phyloP scores from a whole-genome alignment of 768 basidiomycete genomes.

The Boletales sp. region DNA sequence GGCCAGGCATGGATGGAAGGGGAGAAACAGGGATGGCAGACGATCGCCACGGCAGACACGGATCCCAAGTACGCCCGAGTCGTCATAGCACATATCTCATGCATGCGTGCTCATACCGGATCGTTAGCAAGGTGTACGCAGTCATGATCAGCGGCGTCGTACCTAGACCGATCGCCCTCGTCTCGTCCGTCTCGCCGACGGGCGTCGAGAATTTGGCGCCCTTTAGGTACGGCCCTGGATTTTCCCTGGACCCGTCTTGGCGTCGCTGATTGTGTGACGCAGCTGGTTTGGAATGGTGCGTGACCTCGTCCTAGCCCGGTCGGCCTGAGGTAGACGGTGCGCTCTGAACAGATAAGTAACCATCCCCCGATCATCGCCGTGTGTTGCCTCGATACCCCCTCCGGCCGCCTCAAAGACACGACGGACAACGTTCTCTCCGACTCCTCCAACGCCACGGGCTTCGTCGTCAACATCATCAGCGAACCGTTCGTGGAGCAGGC shows the following conservation, averaged over 20 bases:
- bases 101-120: too few species aligned
- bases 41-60: conserved; percentile 28
- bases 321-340: too few species aligned
- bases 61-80: conserved; percentile 21
- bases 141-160: conserved; percentile 37
- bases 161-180: conserved; percentile 46
- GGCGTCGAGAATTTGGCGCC: conserved; percentile 42
- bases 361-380: conserved; percentile 38
- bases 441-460: conserved; percentile 34
- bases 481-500: conserved; percentile 43
- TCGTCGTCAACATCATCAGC: conserved; percentile 56
- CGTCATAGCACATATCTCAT: too few species aligned
- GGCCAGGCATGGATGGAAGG: conserved; percentile 35
- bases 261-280: neutral
- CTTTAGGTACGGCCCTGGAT: conserved; percentile 37
- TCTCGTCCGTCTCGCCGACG: conserved; percentile 34
- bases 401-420: conserved; percentile 38
- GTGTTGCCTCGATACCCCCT: conserved; percentile 13
- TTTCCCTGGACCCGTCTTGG: neutral
- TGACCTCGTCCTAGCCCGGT: neutral
- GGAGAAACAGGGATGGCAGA: conserved; percentile 35
- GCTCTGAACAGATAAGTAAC: conserved; percentile 12
- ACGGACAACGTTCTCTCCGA: conserved; percentile 36
- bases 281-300: conserved; percentile 29
- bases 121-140: conserved; percentile 27